Evolutionary conservation across 2,329 filamentous ascomycete species (phyloP).

Genomic region (Geosmithia morbida): DNA sequence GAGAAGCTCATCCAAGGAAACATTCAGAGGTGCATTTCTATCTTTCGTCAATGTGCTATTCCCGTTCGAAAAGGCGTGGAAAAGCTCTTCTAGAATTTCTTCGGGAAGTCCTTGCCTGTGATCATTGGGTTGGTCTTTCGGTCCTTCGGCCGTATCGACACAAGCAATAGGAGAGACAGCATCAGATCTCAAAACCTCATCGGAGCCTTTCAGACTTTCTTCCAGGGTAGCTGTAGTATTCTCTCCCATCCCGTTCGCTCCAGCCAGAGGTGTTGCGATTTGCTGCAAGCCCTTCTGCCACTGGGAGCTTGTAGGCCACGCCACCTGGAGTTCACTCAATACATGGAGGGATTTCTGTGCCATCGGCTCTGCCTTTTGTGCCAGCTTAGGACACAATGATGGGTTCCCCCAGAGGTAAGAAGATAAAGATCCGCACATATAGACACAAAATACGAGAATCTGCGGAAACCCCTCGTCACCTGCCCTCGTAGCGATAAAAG

Average conservation of each 20-base stretch:
- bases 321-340: conserved; percentile 9
- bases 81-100: conserved; percentile 5
- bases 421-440: conserved; percentile 22
- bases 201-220: not conserved
- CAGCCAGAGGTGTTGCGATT: conserved; percentile 6
- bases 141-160: not conserved
- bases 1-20: conserved; percentile 2
- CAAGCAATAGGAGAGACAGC: not conserved
- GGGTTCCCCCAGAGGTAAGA: conserved; percentile 15
- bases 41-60: conserved; percentile 1
- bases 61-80: conserved; percentile 3
- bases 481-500: conserved; percentile 12
- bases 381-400: conserved; percentile 11
- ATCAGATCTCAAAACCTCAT: not conserved
- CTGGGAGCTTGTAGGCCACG: conserved; percentile 10
- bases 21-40: conserved; percentile 3
- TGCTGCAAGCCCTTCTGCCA: conserved; percentile 9
- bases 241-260: conserved; percentile 2
- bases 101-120: conserved; percentile 2
- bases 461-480: conserved; percentile 16
- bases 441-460: conserved; percentile 23
- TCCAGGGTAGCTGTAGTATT: not conserved
- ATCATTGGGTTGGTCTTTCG: not conserved
- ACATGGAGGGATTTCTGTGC: conserved; percentile 9
- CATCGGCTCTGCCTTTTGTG: conserved; percentile 11